Evolutionary conservation across 768 basidiomycete species (phyloP).

Genomic region (Russula olivacea): DNA sequence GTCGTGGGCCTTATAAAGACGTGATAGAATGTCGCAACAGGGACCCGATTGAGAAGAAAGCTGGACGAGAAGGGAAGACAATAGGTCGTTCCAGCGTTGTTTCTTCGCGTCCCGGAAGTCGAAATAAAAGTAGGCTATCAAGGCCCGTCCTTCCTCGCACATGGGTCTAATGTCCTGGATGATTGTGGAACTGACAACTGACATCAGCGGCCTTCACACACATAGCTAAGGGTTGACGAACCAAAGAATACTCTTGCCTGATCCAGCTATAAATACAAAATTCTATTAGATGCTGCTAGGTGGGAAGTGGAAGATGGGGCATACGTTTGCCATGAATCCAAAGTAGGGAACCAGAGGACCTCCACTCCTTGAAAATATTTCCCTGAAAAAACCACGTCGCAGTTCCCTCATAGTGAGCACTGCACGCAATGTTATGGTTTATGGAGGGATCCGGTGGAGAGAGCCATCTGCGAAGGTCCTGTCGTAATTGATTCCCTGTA

Average conservation of each 20-base stretch:
- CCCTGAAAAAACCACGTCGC: not conserved
- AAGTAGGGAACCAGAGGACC: not conserved
- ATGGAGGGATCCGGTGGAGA: not conserved
- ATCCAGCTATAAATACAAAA: not conserved
- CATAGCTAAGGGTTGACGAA: not conserved
- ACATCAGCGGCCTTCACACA: not conserved
- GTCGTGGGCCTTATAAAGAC: not conserved
- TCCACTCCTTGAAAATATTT: not conserved
- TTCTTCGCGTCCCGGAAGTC: not conserved
- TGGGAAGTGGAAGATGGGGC: not conserved
- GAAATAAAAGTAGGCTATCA: not conserved
- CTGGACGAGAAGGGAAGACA: not conserved
- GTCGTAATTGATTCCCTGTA: not conserved
- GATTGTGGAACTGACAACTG: not conserved
- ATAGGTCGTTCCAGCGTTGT: not conserved
- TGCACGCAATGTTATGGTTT: not conserved
- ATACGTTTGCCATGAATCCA: constrained; percentile 1
- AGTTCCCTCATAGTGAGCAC: not conserved
- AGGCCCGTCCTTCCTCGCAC: not conserved
- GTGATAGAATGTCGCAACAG: not conserved
- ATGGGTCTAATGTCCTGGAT: not conserved
- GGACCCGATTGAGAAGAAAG: not conserved
- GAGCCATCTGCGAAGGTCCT: not conserved
- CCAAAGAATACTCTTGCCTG: not conserved
- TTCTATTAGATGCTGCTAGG: not conserved